Evolutionary conservation across 495 filamentous ascomycete species (phyloP).

Genomic region (Aspergillus panamensis): DNA sequence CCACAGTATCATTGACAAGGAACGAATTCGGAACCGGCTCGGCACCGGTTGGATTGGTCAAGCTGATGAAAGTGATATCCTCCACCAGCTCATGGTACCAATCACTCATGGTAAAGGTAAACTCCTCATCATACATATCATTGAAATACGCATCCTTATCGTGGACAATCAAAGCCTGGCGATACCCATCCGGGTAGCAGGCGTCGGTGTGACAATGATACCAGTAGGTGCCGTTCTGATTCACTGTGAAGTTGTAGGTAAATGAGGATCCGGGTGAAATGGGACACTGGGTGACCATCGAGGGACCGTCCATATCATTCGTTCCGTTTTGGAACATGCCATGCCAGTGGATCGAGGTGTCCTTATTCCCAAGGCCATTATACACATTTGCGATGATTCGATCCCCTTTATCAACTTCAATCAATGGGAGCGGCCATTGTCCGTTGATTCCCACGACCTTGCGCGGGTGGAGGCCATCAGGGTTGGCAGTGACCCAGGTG

Average conservation of each 20-base stretch:
- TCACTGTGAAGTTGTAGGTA: constrained; percentile 75
- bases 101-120: constrained; percentile 62
- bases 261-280: constrained; percentile 61
- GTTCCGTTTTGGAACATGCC: constrained; percentile 71
- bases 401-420: constrained; percentile 69
- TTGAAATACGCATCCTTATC: constrained; percentile 60
- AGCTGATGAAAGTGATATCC: constrained; percentile 48
- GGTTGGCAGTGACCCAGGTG: constrained; percentile 75
- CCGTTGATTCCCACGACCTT: constrained; percentile 77
- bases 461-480: constrained; percentile 64
- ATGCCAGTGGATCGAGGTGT: constrained; percentile 73
- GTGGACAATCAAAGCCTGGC: constrained; percentile 67
- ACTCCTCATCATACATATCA: constrained; percentile 63
- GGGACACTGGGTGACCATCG: constrained; percentile 64
- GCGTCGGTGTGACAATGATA: constrained; percentile 69
- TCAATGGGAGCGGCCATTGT: constrained; percentile 70
- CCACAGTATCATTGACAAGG: constrained; percentile 55
- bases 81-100: constrained; percentile 55
- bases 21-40: constrained; percentile 52
- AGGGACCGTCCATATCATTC: constrained; percentile 70
- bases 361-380: constrained; percentile 69
- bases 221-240: constrained; percentile 78
- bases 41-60: constrained; percentile 50
- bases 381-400: constrained; percentile 65
- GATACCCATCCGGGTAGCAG: constrained; percentile 74